Percentiles rank a stretch among this genome's conserved stretches.
phyloP scores from a whole-genome alignment of 257 asterid genomes.

The Solanum megistacrolobum region DNA sequence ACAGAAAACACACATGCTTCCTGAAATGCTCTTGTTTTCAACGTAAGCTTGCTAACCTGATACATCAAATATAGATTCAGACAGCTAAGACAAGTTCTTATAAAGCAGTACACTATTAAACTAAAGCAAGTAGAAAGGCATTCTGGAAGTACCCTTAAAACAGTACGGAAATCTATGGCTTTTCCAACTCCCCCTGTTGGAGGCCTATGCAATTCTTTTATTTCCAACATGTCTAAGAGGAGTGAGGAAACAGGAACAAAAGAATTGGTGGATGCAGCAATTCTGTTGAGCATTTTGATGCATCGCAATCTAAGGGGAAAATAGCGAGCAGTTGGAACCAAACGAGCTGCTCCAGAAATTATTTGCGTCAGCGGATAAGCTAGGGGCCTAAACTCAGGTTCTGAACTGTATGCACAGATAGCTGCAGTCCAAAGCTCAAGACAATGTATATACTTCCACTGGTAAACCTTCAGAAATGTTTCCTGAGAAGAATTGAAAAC shows the following conservation, averaged over 20 bases:
- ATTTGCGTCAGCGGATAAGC: constrained; percentile 90
- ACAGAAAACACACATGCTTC: constrained; percentile 84
- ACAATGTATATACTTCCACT: constrained; percentile 88
- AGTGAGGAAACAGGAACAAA: constrained; percentile 76
- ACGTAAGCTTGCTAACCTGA: constrained; percentile 68
- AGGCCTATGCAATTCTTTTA: constrained; percentile 78
- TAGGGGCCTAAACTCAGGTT: constrained; percentile 69
- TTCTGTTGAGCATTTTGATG: constrained; percentile 80
- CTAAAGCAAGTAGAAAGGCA: not conserved
- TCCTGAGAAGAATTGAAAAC: constrained; percentile 35
- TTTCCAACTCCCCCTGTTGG: constrained; percentile 93
- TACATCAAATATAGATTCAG: constrained; percentile 5
- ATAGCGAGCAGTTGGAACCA: constrained; percentile 83
- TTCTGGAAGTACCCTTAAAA: constrained; percentile 46
- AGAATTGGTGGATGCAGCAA: constrained; percentile 67
- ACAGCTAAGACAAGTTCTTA: not conserved
- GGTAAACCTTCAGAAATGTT: constrained; percentile 74
- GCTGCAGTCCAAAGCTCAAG: constrained; percentile 98
- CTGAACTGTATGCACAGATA: constrained; percentile 64
- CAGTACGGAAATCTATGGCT: constrained; percentile 63
- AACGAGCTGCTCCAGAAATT: constrained; percentile 79
- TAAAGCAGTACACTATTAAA: not conserved
- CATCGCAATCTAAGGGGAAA: constrained; percentile 90
- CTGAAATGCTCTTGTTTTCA: constrained; percentile 87
- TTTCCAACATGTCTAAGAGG: constrained; percentile 81